Conservation (phyloP, 2,329 filamentous ascomycete species). For the Neurospora sp. region DNA sequence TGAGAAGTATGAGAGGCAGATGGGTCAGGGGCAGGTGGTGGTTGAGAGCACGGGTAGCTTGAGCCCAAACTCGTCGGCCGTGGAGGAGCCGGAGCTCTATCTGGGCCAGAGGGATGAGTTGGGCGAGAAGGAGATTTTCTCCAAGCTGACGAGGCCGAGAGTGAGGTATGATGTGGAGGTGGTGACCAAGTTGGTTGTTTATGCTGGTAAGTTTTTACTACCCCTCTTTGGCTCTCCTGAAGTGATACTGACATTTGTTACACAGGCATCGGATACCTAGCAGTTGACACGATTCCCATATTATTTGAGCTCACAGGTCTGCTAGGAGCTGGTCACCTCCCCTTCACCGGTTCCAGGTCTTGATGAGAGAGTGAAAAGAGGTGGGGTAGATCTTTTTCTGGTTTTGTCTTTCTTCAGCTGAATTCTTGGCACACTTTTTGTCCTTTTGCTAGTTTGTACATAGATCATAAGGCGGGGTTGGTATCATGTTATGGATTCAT, state of each 20-base stretch:
- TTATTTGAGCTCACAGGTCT: constrained; percentile 54
- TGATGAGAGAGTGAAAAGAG: background rate
- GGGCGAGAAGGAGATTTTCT: constrained; percentile 74
- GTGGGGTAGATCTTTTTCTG: background rate
- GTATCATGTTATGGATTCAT: background rate
- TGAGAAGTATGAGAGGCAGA: constrained; percentile 60
- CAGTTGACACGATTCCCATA: constrained; percentile 64
- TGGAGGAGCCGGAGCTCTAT: constrained; percentile 28
- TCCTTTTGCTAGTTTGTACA: background rate
- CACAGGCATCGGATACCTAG: constrained; percentile 68
- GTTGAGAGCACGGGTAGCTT: constrained; percentile 22
- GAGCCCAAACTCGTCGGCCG: constrained; percentile 18
- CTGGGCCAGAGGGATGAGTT: constrained; percentile 39
- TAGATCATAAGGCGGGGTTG: background rate
- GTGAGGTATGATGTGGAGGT: constrained; percentile 98
- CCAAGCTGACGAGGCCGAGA: constrained; percentile 70
- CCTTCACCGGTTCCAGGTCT: background rate
- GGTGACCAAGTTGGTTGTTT: constrained; percentile 91
- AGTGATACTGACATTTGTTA: no score
- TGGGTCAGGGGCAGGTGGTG: constrained; percentile 54
- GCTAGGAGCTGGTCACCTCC: constrained; percentile 34
- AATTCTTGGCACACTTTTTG: background rate
- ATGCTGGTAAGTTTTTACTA: constrained; percentile 52
- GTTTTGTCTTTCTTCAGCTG: background rate
- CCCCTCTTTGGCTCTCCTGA: background rate